A percentile compares a stretch with the other conserved stretches of the same genome.
These are phyloP conservation scores for Paecilomyces fulvus DNA, from an alignment of 2,329 filamentous ascomycete species.

Conservation along the genomic window DNA sequence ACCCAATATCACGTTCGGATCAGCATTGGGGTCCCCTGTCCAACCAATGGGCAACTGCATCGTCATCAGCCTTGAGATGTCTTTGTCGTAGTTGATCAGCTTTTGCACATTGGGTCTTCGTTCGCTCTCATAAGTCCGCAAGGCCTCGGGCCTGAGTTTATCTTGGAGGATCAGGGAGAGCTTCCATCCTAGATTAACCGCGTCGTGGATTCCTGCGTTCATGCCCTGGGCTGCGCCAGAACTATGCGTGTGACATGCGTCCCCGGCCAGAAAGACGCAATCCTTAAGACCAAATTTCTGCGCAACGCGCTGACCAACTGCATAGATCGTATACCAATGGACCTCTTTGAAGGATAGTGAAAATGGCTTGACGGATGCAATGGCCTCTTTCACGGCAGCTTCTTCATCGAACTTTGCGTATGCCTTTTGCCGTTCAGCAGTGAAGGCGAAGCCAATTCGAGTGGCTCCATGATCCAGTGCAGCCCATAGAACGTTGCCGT, in stretches of 20 bases:
- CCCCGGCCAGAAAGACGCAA: constrained; percentile 34
- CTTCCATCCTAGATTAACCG: constrained; percentile 48
- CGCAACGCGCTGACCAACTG: constrained; percentile 32
- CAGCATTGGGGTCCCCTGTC: constrained; percentile 17
- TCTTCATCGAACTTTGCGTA: constrained; percentile 9
- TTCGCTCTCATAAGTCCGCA: constrained; percentile 22
- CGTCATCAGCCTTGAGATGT: constrained; percentile 2
- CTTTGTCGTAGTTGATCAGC: constrained; percentile 22
- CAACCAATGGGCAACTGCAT: constrained; percentile 26
- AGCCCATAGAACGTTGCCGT: constrained; percentile 24
- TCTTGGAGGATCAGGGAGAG: constrained; percentile 35
- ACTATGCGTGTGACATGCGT: constrained; percentile 46
- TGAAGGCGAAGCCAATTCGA: constrained; percentile 13
- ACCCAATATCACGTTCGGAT: constrained; percentile 14
- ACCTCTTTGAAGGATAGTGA: constrained; percentile 13
- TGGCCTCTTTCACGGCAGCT: constrained; percentile 12
- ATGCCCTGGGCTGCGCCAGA: constrained; percentile 47
- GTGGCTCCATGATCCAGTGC: constrained; percentile 14
- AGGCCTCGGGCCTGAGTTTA: constrained; percentile 10
- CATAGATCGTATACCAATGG: constrained; percentile 29
- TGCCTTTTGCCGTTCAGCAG: constrained; percentile 9
- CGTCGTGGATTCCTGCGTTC: constrained; percentile 46
- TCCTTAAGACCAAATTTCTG: constrained; percentile 32
- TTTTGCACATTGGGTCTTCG: constrained; percentile 19
- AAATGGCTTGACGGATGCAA: constrained; percentile 12